phyloP scores from a whole-genome alignment of 2,329 filamentous ascomycete genomes.

The Exophiala sideris region DNA sequence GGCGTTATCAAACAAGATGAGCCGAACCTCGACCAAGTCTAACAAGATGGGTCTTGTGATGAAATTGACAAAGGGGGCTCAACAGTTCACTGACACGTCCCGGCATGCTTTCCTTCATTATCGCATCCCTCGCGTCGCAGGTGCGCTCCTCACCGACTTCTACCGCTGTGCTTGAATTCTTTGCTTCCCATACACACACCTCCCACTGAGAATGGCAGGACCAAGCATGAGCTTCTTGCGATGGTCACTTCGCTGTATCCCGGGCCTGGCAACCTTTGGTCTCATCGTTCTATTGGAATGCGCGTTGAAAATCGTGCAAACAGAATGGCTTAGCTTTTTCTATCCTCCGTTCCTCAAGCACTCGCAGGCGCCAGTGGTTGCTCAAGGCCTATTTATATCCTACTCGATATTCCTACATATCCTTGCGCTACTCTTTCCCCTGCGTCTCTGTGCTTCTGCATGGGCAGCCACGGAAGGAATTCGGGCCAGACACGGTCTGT shows the following conservation, averaged over 20 bases:
- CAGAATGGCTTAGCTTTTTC: conserved; percentile 14
- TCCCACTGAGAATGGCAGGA: background rate
- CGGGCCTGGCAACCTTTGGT: conserved; percentile 25
- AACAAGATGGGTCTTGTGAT: too few species aligned
- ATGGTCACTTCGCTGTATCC: conserved; percentile 28
- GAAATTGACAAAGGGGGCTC: too few species aligned
- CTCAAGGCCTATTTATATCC: conserved; percentile 53
- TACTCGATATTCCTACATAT: conserved; percentile 65
- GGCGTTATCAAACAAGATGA: too few species aligned
- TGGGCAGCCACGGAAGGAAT: conserved; percentile 38
- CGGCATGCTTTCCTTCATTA: too few species aligned
- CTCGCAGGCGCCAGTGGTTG: background rate
- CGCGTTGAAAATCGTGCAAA: conserved; percentile 26
- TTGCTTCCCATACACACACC: too few species aligned
- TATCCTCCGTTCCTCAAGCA: conserved; percentile 15
- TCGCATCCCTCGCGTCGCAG: too few species aligned
- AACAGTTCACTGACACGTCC: too few species aligned
- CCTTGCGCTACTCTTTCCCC: conserved; percentile 59
- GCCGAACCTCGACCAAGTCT: too few species aligned
- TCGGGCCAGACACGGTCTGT: conserved; percentile 12
- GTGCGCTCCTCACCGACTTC: too few species aligned
- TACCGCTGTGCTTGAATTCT: too few species aligned
- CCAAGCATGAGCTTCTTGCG: conserved; percentile 15
- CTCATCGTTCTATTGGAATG: conserved; percentile 26
- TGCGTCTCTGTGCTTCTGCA: conserved; percentile 47